Conservation (phyloP, 306 rosid species). For the Vicia faba region DNA sequence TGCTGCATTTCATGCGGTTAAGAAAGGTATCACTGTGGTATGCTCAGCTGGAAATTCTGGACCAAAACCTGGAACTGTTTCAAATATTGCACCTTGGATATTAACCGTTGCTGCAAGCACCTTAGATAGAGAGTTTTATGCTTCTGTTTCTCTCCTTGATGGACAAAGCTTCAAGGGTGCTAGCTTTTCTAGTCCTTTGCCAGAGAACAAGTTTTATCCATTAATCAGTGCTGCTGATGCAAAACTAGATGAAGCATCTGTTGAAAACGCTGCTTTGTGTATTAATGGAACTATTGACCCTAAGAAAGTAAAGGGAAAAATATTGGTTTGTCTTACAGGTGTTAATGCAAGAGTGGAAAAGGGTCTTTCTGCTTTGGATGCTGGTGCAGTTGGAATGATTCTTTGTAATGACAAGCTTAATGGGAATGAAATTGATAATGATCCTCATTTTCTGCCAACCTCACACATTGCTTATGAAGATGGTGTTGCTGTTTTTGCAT, state of each 20-base stretch:
- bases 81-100: conserved; percentile 74
- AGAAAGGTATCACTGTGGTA: conserved; percentile 50
- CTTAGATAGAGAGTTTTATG: conserved; percentile 55
- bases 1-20: conserved; percentile 67
- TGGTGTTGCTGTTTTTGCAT: conserved; percentile 47
- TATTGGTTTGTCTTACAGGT: conserved; percentile 68
- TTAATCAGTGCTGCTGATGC: conserved; percentile 58
- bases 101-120: conserved; percentile 78
- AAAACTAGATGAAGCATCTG: conserved; percentile 26
- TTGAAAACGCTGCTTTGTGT: conserved; percentile 47
- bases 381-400: conserved; percentile 81
- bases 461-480: conserved; percentile 53
- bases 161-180: conserved; percentile 61
- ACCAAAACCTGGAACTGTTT: conserved; percentile 40
- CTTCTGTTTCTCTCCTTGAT: conserved; percentile 51
- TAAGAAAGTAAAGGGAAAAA: conserved; percentile 54
- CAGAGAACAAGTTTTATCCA: conserved; percentile 51
- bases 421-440: conserved; percentile 48
- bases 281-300: conserved; percentile 51
- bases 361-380: conserved; percentile 52
- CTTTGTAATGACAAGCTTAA: conserved; percentile 50
- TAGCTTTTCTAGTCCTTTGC: conserved; percentile 49
- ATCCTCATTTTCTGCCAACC: conserved; percentile 64
- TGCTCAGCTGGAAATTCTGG: conserved; percentile 76
- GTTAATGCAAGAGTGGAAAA: conserved; percentile 45